These are phyloP conservation scores for Chrysanthemum lavandulifolium DNA, from an alignment of 129 eudicot species.

Conservation along the genomic window DNA sequence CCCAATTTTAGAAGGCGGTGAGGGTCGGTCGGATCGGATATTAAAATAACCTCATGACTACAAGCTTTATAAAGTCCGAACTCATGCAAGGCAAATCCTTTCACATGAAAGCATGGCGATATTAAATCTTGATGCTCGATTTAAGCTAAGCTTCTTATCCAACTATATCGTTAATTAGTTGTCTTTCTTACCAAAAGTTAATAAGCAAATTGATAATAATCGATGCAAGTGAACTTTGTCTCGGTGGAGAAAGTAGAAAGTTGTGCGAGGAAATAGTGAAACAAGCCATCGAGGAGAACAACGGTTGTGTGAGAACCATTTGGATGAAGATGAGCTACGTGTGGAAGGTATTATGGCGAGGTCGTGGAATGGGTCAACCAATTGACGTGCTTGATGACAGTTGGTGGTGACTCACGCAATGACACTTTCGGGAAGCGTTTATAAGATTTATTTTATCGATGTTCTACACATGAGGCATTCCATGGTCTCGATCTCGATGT, in stretches of 20 bases:
- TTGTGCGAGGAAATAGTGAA: constrained; percentile 55
- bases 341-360: constrained; percentile 63
- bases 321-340: neutral
- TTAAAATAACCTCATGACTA: too few relatives aligned
- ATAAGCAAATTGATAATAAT: neutral
- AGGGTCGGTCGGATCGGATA: too few relatives aligned
- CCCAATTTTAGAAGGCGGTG: too few relatives aligned
- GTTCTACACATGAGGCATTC: constrained; percentile 2
- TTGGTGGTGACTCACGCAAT: constrained; percentile 23
- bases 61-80: too few relatives aligned
- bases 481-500: too few relatives aligned
- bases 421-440: constrained; percentile 32
- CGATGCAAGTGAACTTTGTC: constrained; percentile 33
- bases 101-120: too few relatives aligned
- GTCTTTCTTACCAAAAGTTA: too few relatives aligned
- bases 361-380: constrained; percentile 48
- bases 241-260: constrained; percentile 18
- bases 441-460: neutral
- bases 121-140: too few relatives aligned
- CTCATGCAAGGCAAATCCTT: too few relatives aligned
- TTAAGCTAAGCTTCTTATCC: too few relatives aligned
- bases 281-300: constrained; percentile 46
- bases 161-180: too few relatives aligned
- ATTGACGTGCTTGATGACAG: constrained; percentile 29
- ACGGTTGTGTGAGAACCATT: constrained; percentile 50